Evolutionary conservation across 257 asterid species (phyloP), one percentile per base, ranked within the genome.

Genomic region (Ilex aquifolium): DNA sequence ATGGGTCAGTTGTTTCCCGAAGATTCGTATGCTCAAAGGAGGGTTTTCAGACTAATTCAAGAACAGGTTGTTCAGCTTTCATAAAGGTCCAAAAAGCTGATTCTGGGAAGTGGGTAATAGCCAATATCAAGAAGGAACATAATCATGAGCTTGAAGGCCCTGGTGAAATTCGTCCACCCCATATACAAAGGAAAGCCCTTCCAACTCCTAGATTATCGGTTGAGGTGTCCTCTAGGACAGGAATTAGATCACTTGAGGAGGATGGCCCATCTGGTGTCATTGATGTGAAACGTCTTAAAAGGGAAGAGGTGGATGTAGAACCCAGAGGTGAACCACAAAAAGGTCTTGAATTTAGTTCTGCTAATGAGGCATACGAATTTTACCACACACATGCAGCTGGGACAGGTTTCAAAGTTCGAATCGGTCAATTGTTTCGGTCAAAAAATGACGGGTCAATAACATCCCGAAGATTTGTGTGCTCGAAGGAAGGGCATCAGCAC

Each of bases 401-500:
- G 59, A 55, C 71, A 3, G 98, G 98, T 49, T 91, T 91, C 62
- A 80, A 85, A 59, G 80, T 91, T 58, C 80, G 98, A 76, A 86
- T 91, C 60, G 98, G 98, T 30, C 98, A 91, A 78, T 72, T 91
- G 61, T 91, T 91, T 72, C 95, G 98, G 31, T 91, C 98, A 6
- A 91, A 91, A 67, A 74, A 75, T 61, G 98, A 91, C 44, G 98
- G 98, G 59, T 88, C 96, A 3, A 91, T 91, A 65, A 91, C 98
- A 61, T 91, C 98, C 6, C 78, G 96, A 42, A 88, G 98, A 80
- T 91, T 91, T 66, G 95, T 91, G 63, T 91, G 98, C 83, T 91
- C 96, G 32, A 91, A 91, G 69, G 98, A 88, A 80, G 98, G 98
- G 72, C 90, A 83, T 66, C 98, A 91, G 65, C 98, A 91, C 73